phyloP scores from a whole-genome alignment of 192 early-diverging fungal genomes.

The Pilobolus umbonatus region DNA sequence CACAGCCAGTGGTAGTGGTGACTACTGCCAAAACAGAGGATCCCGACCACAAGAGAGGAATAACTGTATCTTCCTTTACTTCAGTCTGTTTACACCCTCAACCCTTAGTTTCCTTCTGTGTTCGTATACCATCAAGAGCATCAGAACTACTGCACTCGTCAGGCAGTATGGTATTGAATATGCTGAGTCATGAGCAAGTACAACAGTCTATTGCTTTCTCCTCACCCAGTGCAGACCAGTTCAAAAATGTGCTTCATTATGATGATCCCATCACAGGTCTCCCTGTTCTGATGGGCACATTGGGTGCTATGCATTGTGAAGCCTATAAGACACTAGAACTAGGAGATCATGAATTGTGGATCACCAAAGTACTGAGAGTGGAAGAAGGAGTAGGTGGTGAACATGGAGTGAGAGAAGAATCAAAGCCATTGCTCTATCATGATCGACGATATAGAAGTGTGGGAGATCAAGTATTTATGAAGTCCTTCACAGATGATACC shows the following conservation, averaged over 20 bases:
- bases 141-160: conserved; percentile 47
- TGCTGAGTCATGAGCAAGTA: conserved; percentile 53
- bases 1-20: conserved; percentile 55
- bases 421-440: conserved; percentile 43
- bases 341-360: conserved; percentile 65
- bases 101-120: conserved; percentile 57
- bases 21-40: conserved; percentile 37
- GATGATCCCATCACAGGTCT: conserved; percentile 41
- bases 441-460: conserved; percentile 46
- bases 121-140: conserved; percentile 57
- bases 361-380: conserved; percentile 50
- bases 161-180: conserved; percentile 52
- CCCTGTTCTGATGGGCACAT: conserved; percentile 49
- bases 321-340: conserved; percentile 39
- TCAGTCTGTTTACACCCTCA: conserved; percentile 57
- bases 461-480: conserved; percentile 41
- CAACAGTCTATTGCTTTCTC: conserved; percentile 55
- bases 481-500: conserved; percentile 23
- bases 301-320: conserved; percentile 58
- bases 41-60: conserved; percentile 44
- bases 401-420: conserved; percentile 26
- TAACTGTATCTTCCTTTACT: conserved; percentile 62
- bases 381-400: conserved; percentile 46
- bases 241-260: conserved; percentile 38
- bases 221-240: conserved; percentile 46